Base-by-base conservation (phyloP, 495 filamentous ascomycete genomes). In the Hyaloscypha finlandica region DNA sequence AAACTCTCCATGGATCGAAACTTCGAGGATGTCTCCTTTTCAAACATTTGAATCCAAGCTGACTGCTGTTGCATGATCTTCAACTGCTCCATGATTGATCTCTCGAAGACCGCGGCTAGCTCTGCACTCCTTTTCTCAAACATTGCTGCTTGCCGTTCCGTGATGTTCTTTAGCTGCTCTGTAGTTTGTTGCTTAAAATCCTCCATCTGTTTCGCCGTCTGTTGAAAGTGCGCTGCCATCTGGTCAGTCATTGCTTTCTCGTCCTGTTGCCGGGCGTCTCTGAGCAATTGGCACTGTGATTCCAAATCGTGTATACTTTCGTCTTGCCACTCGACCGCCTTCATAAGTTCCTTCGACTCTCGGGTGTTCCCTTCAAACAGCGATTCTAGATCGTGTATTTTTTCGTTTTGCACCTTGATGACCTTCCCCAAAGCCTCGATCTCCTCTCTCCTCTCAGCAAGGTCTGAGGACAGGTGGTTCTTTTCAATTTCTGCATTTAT, bases 181-280 rank as follows among this genome's bases (percentile, higher is more conserved):
- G n/a, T 14, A 8, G 25, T 35, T 32, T 60, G 35, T 58, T 33
- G 65, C 37, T 55, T 54, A 5, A 33, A 3, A 29, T 37, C 32
- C 29, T 11, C 3, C 9, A 59, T 6, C 19, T 35, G 8, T 9
- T 20, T 20, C 9, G 35, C 56, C 12, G 32, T 33, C 19, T 59
- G 56, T 29, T 19, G 56, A 16, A 20, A 14, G 8, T 59, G 56
- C 3, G 56, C 56, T 59, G 35, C 56, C 30, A 59, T 35, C 56
- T 59, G 56, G n/a, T 32, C 25, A 14, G 29, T 12, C 8, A 59
- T 37, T 9, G 30, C 56, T 59, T 59, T 59, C 42, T 48, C 42
- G 42, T 48, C 8, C 42, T 48, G 42, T 12, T 48, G 8, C 16
- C 16, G 42, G 42, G 42, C 16, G 42, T 48, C 42, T 48, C 42